Conservation (phyloP, 2,329 filamentous ascomycete species). For the Penicillium sp. region DNA sequence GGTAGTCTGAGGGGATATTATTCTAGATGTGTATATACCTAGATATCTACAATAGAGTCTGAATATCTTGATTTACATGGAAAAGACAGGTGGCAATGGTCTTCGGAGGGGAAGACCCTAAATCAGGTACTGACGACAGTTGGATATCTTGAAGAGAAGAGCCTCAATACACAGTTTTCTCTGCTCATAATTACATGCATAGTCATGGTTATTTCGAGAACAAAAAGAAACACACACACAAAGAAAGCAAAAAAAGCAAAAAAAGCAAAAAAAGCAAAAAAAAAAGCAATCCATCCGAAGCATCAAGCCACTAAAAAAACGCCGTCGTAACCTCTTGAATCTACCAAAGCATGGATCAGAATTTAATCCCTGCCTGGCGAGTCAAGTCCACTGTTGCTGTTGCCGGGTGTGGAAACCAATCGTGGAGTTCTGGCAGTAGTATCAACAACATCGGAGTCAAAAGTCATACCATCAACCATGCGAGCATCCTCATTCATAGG, state of each 20-base stretch:
- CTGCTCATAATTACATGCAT: neutral
- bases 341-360: constrained; percentile 1
- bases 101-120: neutral
- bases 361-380: constrained; percentile 19
- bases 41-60: neutral
- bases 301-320: constrained; percentile 6
- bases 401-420: constrained; percentile 33
- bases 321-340: constrained; percentile 9
- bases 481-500: constrained; percentile 47
- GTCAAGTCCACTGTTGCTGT: constrained; percentile 11
- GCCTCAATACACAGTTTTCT: neutral
- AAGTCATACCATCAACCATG: constrained; percentile 60
- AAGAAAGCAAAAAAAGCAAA: neutral
- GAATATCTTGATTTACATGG: neutral
- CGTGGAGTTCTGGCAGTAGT: constrained; percentile 55
- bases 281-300: neutral
- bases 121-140: neutral
- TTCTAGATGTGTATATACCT: neutral
- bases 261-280: too few species aligned
- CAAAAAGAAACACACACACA: neutral
- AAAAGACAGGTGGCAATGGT: constrained; percentile 2
- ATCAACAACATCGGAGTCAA: constrained; percentile 55
- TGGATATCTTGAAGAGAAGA: neutral
- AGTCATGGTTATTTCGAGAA: neutral
- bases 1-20: neutral